phyloP scores from a whole-genome alignment of 2,329 filamentous ascomycete species.

The Drechslerella dactyloides region DNA sequence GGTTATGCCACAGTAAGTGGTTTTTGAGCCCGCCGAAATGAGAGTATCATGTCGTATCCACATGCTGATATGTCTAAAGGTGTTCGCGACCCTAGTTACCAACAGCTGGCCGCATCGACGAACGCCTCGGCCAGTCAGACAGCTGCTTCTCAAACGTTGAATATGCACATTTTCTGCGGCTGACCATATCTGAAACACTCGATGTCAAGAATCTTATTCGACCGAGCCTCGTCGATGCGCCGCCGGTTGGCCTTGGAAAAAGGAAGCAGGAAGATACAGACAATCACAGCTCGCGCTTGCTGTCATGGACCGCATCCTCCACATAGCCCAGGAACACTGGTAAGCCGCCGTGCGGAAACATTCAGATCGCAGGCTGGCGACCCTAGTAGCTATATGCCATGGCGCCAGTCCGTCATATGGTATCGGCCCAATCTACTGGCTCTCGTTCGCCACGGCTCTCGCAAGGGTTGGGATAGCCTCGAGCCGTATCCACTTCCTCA shows the following conservation, averaged over 20 bases:
- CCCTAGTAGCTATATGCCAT: too few species aligned
- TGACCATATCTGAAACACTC: conserved; percentile 3
- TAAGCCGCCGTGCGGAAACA: neutral
- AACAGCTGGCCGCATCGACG: neutral
- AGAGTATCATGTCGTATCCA: too few species aligned
- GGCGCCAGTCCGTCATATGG: too few species aligned
- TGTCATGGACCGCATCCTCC: neutral
- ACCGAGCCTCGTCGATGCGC: neutral
- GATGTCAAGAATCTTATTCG: neutral
- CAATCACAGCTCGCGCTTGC: neutral
- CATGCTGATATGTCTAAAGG: too few species aligned
- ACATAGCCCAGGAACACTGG: neutral
- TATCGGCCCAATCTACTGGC: conserved; percentile 41
- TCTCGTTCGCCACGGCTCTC: conserved; percentile 29
- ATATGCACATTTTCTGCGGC: neutral
- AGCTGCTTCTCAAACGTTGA: neutral
- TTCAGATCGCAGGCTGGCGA: conserved; percentile 5
- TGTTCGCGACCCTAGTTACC: neutral
- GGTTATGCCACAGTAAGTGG: neutral
- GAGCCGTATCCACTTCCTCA: neutral
- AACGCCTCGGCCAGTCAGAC: neutral
- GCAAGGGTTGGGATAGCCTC: neutral
- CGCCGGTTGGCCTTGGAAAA: neutral
- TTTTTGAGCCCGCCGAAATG: too few species aligned
- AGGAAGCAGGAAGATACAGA: neutral